Evolutionary conservation across 148 eudicot species (phyloP), one percentile per base, ranked within the genome.

Genomic region (Cornus controversa): DNA sequence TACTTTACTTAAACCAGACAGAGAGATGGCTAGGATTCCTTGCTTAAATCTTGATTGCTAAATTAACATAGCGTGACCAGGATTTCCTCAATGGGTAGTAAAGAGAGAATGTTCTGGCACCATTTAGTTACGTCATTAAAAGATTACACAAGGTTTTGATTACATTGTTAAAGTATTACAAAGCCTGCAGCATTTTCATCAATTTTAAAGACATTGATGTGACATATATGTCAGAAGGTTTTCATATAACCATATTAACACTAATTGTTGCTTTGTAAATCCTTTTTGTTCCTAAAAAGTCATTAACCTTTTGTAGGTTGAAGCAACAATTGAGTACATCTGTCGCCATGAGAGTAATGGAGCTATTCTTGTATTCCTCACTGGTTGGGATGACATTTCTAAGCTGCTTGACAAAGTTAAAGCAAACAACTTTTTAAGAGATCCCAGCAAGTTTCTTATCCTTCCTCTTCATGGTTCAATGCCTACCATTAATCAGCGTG

Each of bases 311-410:
- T 71, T 82, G 67, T 75, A 96, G 99, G 95, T 96, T 79, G 98
- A 96, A 75, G 88, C 97, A 82, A 84, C 98, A 29, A 84, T 96
- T 53, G 98, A 96, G 83, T 75, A 91, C 80, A 91, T 93, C 45
- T 96, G 98, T 81, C 89, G 94, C 77, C 81, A 89, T 80, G 93
- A 91, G 81, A 90, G 87, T 82, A 84, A 88, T 66, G 99, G 99
- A 66, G 99, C 99, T 70, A 81, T 96, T 75, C 94, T 96, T 82
- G 97, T 96, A 40, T 96, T 96, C 82, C 97, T 96, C 71, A 89
- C 99, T 68, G 99, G 99, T 31, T 96, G 99, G 99, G 97, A 96
- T 87, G 99, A 96, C 74, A 96, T 96, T 70, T 93, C 99, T 34
- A 96, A 96, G 92, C 82, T 96, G 74, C 87, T 83, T 76, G 98